Conservation (phyloP, 2,329 filamentous ascomycete species). For the Apiospora sp. region DNA sequence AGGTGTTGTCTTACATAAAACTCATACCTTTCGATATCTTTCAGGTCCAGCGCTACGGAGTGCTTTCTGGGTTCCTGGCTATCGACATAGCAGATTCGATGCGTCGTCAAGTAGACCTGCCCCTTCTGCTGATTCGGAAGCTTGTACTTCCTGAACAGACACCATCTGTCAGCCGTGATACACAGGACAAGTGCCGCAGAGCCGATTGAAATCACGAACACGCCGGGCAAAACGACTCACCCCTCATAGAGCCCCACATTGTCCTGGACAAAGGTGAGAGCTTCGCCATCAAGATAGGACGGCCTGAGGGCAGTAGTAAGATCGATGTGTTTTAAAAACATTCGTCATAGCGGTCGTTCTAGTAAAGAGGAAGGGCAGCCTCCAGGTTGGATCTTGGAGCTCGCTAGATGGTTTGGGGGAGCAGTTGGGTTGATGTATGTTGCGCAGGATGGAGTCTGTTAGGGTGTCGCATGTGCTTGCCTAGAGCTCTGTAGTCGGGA, state of each 20-base stretch:
- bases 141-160: slow-evolving; percentile 80
- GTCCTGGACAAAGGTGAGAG: slow-evolving; percentile 95
- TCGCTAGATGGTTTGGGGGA: neutral
- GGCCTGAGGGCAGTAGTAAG: slow-evolving; percentile 96
- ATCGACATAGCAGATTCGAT: slow-evolving; percentile 95
- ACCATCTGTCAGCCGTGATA: slow-evolving; percentile 13
- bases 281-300: slow-evolving; percentile 90
- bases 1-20: slow-evolving; percentile 71
- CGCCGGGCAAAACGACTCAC: slow-evolving; percentile 60
- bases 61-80: slow-evolving; percentile 83
- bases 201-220: slow-evolving; percentile 4
- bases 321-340: slow-evolving; percentile 97
- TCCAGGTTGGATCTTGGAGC: neutral
- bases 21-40: slow-evolving; percentile 89
- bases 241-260: slow-evolving; percentile 97
- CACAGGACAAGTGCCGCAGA: neutral
- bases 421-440: slow-evolving; percentile 16
- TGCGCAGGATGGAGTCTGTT: slow-evolving; percentile 14
- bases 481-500: neutral
- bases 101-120: slow-evolving; percentile 94
- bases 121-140: slow-evolving; percentile 93
- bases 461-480: slow-evolving; percentile 3
- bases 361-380: slow-evolving; percentile 1
- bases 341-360: slow-evolving; percentile 68
- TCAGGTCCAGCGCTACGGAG: slow-evolving; percentile 86